Conservation (phyloP, 2,329 filamentous ascomycete species). For the Orbilia blumenaviensis region DNA sequence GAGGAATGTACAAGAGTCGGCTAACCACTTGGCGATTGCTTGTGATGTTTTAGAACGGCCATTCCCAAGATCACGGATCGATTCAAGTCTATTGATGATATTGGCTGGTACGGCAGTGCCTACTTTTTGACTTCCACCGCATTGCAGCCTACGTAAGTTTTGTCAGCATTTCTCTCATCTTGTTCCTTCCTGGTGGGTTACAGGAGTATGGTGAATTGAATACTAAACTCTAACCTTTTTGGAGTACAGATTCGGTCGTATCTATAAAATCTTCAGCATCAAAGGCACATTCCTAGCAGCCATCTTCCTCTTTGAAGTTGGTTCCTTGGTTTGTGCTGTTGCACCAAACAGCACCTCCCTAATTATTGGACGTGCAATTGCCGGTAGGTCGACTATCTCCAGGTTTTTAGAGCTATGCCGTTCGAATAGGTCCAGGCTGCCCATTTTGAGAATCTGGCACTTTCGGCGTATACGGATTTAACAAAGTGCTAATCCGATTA, state of each 20-base stretch:
- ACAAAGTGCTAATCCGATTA: not conserved
- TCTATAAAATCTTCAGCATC: conserved; percentile 66
- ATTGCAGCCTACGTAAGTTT: conserved; percentile 58
- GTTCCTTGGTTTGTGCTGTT: conserved; percentile 67
- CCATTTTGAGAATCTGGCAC: not conserved
- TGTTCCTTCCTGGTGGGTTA: too few species aligned
- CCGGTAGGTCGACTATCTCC: conserved; percentile 61
- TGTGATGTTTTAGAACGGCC: conserved; percentile 58
- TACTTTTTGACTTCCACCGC: conserved; percentile 57
- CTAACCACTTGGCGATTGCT: conserved; percentile 41
- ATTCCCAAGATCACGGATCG: conserved; percentile 62
- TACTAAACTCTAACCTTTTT: conserved; percentile 57
- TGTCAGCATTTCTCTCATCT: not conserved
- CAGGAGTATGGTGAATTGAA: not conserved
- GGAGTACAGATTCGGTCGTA: conserved; percentile 66
- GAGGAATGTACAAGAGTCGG: conserved; percentile 36
- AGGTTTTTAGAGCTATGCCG: not conserved
- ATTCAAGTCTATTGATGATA: conserved; percentile 59
- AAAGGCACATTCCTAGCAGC: conserved; percentile 64
- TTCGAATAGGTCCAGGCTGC: not conserved
- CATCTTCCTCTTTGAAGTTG: conserved; percentile 58
- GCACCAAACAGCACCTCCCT: conserved; percentile 65
- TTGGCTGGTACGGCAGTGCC: conserved; percentile 58
- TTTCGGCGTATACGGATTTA: not conserved
- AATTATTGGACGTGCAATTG: conserved; percentile 67